Conservation (phyloP, 2,329 filamentous ascomycete genomes). For the Biscogniauxia mediterranea region DNA sequence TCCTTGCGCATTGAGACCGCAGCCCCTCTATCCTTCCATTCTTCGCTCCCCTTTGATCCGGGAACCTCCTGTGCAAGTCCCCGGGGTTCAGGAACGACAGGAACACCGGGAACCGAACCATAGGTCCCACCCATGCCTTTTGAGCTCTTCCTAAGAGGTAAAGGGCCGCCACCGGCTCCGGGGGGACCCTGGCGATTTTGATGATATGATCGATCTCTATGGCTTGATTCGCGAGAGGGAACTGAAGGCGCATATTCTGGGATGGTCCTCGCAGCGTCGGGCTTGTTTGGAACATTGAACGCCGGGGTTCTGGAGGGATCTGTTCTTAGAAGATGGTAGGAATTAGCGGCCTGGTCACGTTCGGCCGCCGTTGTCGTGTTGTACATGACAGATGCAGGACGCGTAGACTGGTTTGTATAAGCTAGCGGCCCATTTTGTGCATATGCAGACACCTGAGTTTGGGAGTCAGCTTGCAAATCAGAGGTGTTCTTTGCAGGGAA, state of each 20-base stretch:
- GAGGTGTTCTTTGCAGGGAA: slow-evolving; percentile 22
- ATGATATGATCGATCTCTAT: slow-evolving; percentile 67
- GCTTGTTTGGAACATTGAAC: slow-evolving; percentile 54
- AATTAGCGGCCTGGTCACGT: slow-evolving; percentile 35
- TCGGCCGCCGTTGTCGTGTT: slow-evolving; percentile 27
- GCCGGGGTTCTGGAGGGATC: slow-evolving; percentile 59
- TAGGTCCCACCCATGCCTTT: slow-evolving; percentile 64
- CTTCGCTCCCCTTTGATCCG: slow-evolving; percentile 67
- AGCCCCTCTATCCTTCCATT: slow-evolving; percentile 96
- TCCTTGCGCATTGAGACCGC: slow-evolving; percentile 80
- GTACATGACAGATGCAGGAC: slow-evolving; percentile 35
- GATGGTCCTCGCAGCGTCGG: slow-evolving; percentile 59
- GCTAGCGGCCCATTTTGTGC: slow-evolving; percentile 23
- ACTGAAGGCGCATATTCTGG: slow-evolving; percentile 58
- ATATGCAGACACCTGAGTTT: slow-evolving; percentile 23
- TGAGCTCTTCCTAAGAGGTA: slow-evolving; percentile 76
- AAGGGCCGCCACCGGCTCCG: slow-evolving; percentile 54
- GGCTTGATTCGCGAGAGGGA: slow-evolving; percentile 66
- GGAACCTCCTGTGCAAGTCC: slow-evolving; percentile 39
- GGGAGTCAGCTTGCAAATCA: slow-evolving; percentile 24
- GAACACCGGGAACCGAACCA: slow-evolving; percentile 42
- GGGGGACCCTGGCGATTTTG: slow-evolving; percentile 53
- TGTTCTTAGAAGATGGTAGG: slow-evolving; percentile 47
- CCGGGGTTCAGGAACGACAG: slow-evolving; percentile 34
- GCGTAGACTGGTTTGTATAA: slow-evolving; percentile 29